phyloP scores from a whole-genome alignment of 139 green algal genomes.

The Picochlorum sp. region DNA sequence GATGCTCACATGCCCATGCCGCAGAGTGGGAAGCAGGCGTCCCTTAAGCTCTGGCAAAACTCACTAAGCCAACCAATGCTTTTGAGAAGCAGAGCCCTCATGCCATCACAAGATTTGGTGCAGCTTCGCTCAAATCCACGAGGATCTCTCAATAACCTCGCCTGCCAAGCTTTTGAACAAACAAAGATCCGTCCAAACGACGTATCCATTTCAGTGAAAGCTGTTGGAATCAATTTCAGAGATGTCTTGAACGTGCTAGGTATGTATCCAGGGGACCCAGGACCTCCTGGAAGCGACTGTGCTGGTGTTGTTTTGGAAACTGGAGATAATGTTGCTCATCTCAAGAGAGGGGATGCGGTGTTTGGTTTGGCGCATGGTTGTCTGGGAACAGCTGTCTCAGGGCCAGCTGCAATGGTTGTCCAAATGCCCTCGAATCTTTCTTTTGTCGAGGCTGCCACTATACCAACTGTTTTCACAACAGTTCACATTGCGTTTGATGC shows the following conservation, averaged over 20 bases:
- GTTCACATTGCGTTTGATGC: conserved; percentile 23
- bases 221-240: conserved; percentile 53
- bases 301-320: neutral
- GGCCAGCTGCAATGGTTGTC: conserved; percentile 42
- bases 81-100: conserved; percentile 9
- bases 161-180: conserved; percentile 16
- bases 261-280: conserved; percentile 42
- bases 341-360: conserved; percentile 29
- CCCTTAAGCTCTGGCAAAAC: neutral
- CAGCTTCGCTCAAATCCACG: conserved; percentile 35
- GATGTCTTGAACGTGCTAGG: conserved; percentile 46
- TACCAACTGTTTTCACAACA: conserved; percentile 70
- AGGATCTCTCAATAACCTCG: conserved; percentile 51
- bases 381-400: conserved; percentile 52
- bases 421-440: conserved; percentile 42
- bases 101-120: conserved; percentile 15
- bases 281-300: conserved; percentile 38
- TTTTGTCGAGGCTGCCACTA: conserved; percentile 57
- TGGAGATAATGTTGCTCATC: conserved; percentile 3
- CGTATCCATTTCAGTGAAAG: conserved; percentile 35
- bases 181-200: neutral
- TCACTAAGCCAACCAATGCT: conserved; percentile 4
- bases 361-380: conserved; percentile 64
- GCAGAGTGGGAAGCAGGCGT: no score
- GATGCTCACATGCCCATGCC: neutral